Percentiles rank a stretch among this genome's conserved stretches.
Conservation (phyloP, 345 rosid genomes). For the Erodium maritimum region DNA sequence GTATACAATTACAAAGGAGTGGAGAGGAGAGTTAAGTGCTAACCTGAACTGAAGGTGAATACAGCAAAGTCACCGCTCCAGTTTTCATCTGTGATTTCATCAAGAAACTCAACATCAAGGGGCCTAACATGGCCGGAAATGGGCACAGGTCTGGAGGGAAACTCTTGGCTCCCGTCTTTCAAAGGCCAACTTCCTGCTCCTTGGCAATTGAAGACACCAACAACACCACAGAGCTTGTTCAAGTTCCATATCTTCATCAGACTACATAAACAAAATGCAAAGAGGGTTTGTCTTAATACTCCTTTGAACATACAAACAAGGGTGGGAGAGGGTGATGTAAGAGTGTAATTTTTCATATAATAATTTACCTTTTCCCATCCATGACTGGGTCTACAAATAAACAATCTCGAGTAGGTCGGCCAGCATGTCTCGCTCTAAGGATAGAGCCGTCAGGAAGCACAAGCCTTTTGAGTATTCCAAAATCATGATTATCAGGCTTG, state of each 20-base stretch:
- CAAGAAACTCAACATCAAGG: constrained; percentile 37
- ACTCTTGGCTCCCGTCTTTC: constrained; percentile 19
- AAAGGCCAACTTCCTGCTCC: constrained; percentile 53
- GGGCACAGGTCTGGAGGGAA: constrained; percentile 4
- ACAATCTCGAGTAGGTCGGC: constrained; percentile 63
- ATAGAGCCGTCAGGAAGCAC: constrained; percentile 54
- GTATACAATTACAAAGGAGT: neutral
- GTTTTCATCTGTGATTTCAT: constrained; percentile 28
- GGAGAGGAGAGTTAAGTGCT: constrained; percentile 4
- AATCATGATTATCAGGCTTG: constrained; percentile 33
- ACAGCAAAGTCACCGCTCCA: constrained; percentile 47
- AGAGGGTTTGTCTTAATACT: too few relatives aligned
- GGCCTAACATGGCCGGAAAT: constrained; percentile 33
- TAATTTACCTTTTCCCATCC: constrained; percentile 47
- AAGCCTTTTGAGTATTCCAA: constrained; percentile 41
- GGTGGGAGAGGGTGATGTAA: neutral
- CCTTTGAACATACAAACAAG: neutral
- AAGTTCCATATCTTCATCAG: constrained; percentile 61
- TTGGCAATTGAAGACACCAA: constrained; percentile 64
- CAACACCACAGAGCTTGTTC: constrained; percentile 45
- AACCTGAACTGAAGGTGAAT: constrained; percentile 37
- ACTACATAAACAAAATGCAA: constrained; percentile 19
- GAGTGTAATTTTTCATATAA: neutral
- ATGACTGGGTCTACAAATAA: constrained; percentile 47
- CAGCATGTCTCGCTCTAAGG: constrained; percentile 49